Conservation (phyloP, 805 yeast genomes). For the Zygoascus ofunaensis region DNA sequence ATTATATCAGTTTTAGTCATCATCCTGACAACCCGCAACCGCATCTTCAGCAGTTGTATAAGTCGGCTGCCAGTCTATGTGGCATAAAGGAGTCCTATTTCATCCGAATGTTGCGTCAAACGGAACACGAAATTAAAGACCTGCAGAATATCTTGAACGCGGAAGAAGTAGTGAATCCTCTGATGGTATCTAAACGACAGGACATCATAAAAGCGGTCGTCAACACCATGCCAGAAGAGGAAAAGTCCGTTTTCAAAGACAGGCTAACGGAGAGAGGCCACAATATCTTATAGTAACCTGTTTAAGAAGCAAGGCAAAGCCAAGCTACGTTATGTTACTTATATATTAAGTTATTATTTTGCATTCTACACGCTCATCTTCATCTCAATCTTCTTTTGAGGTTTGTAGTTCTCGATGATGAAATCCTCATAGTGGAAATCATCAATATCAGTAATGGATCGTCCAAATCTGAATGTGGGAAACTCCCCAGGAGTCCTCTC, state of each 20-base stretch:
- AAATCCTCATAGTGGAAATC: constrained; percentile 87
- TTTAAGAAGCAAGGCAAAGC: too few species aligned
- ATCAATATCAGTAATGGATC: constrained; percentile 65
- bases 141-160: background rate
- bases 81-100: constrained; percentile 4
- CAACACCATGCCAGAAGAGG: background rate
- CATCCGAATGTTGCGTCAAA: background rate
- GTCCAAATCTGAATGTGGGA: constrained; percentile 66
- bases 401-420: constrained; percentile 68
- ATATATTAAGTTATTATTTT: too few species aligned
- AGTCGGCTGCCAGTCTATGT: constrained; percentile 10
- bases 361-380: constrained; percentile 81
- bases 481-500: constrained; percentile 65
- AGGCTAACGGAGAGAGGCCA: too few species aligned
- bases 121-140: background rate
- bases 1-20: constrained; percentile 2
- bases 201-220: background rate
- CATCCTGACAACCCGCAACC: constrained; percentile 4
- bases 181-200: background rate
- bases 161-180: background rate
- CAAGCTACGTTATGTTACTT: too few species aligned
- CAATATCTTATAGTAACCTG: too few species aligned
- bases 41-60: constrained; percentile 4
- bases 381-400: constrained; percentile 82
- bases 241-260: too few species aligned